phyloP scores from a whole-genome alignment of 306 rosid species.

The Inga leiocalycina region DNA sequence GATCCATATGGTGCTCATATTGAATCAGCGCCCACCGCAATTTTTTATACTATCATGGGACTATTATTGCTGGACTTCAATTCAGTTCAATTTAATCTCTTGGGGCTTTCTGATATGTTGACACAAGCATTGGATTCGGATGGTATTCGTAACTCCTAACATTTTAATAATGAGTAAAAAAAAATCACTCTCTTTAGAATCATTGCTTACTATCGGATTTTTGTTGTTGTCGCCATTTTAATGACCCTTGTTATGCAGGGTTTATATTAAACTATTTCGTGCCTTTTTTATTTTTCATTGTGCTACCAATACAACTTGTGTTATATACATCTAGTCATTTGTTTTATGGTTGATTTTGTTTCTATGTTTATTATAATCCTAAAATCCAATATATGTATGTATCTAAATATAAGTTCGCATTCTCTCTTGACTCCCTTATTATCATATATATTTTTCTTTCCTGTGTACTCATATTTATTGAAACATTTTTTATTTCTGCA shows the following conservation, averaged over 20 bases:
- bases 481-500: too few relatives aligned
- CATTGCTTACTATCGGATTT: background rate
- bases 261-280: too few relatives aligned
- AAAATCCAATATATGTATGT: background rate
- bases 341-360: too few relatives aligned
- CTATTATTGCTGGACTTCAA: background rate
- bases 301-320: background rate
- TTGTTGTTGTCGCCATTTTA: background rate
- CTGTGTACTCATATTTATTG: background rate
- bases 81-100: background rate
- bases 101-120: background rate
- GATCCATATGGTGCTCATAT: background rate
- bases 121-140: background rate
- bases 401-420: too few relatives aligned
- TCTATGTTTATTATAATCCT: too few relatives aligned
- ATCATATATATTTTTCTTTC: too few relatives aligned
- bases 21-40: background rate
- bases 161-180: background rate
- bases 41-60: background rate
- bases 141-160: background rate
- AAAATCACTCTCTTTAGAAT: background rate
- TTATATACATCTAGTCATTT: background rate
- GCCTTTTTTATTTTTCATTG: background rate
- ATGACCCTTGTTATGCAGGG: too few relatives aligned
- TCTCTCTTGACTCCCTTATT: background rate